A percentile compares a stretch with the other conserved stretches of the same genome.
These are phyloP conservation scores for Calonectria leucothoes DNA, from an alignment of 2,329 filamentous ascomycete species.

Conservation along the genomic window DNA sequence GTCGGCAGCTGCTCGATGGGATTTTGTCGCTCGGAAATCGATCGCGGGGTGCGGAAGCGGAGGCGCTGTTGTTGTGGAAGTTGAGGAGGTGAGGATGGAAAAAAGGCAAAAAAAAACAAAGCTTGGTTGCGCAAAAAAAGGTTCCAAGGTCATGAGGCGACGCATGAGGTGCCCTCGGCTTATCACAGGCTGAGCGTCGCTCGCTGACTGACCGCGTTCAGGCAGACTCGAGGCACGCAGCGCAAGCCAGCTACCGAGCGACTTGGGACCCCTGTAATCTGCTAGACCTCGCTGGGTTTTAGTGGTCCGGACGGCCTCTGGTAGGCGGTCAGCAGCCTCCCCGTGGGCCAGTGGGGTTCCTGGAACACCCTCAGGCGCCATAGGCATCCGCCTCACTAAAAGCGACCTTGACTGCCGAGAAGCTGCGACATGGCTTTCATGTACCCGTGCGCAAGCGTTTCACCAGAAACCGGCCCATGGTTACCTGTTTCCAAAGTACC, in stretches of 20 bases:
- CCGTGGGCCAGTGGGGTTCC: conserved; percentile 14
- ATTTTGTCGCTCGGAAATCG: neutral
- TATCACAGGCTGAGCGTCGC: conserved; percentile 41
- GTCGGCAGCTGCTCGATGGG: neutral
- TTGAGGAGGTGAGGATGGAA: conserved; percentile 17
- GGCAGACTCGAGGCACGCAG: conserved; percentile 35
- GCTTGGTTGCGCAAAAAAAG: conserved; percentile 26
- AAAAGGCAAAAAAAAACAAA: conserved; percentile 31
- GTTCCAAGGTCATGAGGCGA: conserved; percentile 43
- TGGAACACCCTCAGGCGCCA: conserved; percentile 29
- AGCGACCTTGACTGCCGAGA: neutral
- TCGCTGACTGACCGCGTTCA: conserved; percentile 42
- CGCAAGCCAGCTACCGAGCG: conserved; percentile 20
- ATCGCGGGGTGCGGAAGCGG: neutral
- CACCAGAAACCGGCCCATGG: neutral
- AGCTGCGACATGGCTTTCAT: neutral
- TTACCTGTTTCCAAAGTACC: neutral
- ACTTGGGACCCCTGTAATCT: conserved; percentile 32
- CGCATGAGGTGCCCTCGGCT: conserved; percentile 36
- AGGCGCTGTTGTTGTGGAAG: neutral
- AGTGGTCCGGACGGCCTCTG: conserved; percentile 22
- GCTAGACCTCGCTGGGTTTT: conserved; percentile 14
- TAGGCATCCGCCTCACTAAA: conserved; percentile 27
- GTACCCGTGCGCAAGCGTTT: neutral
- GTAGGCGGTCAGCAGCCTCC: conserved; percentile 36